These are phyloP conservation scores for Suhomyces yuchorum DNA, from an alignment of 1,139 yeast species.

Conservation along the genomic window DNA sequence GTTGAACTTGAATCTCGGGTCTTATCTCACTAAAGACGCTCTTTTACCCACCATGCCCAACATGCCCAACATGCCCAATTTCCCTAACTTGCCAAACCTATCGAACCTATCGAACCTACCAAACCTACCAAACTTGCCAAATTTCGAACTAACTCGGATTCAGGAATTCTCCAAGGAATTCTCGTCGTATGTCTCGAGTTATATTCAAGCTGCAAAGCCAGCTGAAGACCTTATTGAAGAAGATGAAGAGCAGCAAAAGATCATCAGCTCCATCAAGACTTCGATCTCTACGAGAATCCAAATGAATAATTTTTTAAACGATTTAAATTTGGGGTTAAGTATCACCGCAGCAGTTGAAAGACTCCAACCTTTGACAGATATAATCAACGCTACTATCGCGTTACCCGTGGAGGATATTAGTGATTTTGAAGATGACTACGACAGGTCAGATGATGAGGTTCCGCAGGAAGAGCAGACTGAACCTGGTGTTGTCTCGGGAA, in stretches of 20 bases:
- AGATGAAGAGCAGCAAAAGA: slow-evolving; percentile 13
- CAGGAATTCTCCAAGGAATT: slow-evolving; percentile 36
- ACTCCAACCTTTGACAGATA: slow-evolving; percentile 56
- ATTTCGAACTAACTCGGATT: slow-evolving; percentile 26
- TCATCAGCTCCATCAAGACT: slow-evolving; percentile 37
- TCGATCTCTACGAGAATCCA: slow-evolving; percentile 48
- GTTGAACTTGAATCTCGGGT: slow-evolving; percentile 19
- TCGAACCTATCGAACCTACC: slow-evolving; percentile 18
- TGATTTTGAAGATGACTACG: slow-evolving; percentile 29
- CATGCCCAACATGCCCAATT: slow-evolving; percentile 11
- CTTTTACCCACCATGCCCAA: slow-evolving; percentile 18
- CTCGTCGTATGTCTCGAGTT: slow-evolving; percentile 31
- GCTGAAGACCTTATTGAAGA: slow-evolving; percentile 7
- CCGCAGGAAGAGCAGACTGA: slow-evolving; percentile 34
- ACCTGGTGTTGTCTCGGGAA: slow-evolving; percentile 57
- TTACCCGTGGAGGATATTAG: slow-evolving; percentile 51
- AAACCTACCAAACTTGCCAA: slow-evolving; percentile 23
- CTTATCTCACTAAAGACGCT: slow-evolving; percentile 19
- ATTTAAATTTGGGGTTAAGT: slow-evolving; percentile 54
- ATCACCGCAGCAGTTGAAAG: slow-evolving; percentile 57
- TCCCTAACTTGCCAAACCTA: slow-evolving; percentile 18
- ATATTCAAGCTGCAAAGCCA: slow-evolving; percentile 20
- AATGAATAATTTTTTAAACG: slow-evolving; percentile 51
- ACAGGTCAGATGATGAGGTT: slow-evolving; percentile 4
- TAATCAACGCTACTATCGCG: slow-evolving; percentile 50